These are phyloP conservation scores for Benincasa hispida DNA, from an alignment of 306 rosid genomes.

Conservation along the genomic window DNA sequence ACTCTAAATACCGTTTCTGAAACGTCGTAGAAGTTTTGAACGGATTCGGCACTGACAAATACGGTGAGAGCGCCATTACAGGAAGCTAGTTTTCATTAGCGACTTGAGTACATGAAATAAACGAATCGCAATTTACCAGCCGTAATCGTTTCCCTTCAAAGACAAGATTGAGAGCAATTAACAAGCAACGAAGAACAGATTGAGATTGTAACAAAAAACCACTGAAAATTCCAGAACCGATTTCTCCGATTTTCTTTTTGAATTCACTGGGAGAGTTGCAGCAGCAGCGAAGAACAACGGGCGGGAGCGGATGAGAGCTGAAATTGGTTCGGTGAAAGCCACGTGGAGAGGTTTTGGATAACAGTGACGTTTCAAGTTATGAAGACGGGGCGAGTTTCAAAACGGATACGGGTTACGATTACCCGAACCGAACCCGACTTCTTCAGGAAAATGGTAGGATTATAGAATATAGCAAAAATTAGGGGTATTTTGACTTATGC, in stretches of 20 bases:
- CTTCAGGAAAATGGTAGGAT: neutral
- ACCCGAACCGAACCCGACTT: neutral
- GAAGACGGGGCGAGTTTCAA: neutral
- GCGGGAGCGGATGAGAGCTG: neutral
- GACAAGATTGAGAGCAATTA: neutral
- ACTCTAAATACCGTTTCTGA: conserved; percentile 18
- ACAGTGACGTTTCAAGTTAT: conserved; percentile 9
- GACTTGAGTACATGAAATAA: neutral
- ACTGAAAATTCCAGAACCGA: neutral
- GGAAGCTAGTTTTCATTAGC: conserved; percentile 22
- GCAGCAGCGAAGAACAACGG: neutral
- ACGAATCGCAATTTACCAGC: neutral
- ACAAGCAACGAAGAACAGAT: neutral
- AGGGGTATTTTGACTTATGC: neutral
- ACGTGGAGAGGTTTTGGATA: conserved; percentile 60
- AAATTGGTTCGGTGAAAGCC: conserved; percentile 32
- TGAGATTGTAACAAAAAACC: neutral
- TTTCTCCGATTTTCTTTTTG: neutral
- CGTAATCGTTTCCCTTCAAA: neutral
- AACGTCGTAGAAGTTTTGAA: conserved; percentile 29
- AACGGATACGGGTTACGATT: neutral
- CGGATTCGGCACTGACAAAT: conserved; percentile 32
- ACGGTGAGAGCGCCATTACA: conserved; percentile 42
- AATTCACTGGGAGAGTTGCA: conserved; percentile 14
- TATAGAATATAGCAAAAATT: neutral